A percentile compares a stretch with the other conserved stretches of the same genome.
These are phyloP conservation scores for Kodamaea restingae DNA, from an alignment of 805 yeast genomes.

Conservation along the genomic window DNA sequence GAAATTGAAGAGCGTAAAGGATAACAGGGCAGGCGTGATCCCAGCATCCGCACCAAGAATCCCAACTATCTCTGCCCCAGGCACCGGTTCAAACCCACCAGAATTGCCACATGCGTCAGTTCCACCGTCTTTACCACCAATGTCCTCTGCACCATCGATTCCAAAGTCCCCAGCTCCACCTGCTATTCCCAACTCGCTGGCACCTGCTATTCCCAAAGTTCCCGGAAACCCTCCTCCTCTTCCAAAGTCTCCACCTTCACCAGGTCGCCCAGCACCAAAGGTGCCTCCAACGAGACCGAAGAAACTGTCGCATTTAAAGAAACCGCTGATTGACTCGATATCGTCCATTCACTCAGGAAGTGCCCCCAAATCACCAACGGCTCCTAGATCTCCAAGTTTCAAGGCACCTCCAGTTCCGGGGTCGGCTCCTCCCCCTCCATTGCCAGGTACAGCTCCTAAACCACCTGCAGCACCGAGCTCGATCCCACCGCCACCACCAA, in stretches of 20 bases:
- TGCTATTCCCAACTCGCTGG: too few relatives aligned
- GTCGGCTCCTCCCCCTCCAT: slow-evolving; percentile 3
- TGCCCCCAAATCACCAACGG: slow-evolving; percentile 19
- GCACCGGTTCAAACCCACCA: background rate
- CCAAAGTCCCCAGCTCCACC: slow-evolving; percentile 14
- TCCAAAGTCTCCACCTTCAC: slow-evolving; percentile 14
- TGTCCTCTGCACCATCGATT: background rate
- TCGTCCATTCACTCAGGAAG: slow-evolving; percentile 9
- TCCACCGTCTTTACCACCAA: slow-evolving; percentile 15
- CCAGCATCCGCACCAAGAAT: slow-evolving; percentile 38
- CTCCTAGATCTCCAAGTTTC: background rate
- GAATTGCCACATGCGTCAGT: slow-evolving; percentile 9
- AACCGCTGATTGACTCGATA: slow-evolving; percentile 13
- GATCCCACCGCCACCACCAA: slow-evolving; percentile 11
- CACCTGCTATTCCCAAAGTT: slow-evolving; percentile 24
- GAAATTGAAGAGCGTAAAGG: slow-evolving; percentile 46
- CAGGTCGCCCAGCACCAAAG: slow-evolving; percentile 21
- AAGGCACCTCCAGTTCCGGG: slow-evolving; percentile 5
- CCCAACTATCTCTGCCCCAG: slow-evolving; percentile 17
- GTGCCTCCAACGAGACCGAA: slow-evolving; percentile 40
- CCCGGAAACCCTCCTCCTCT: too few relatives aligned
- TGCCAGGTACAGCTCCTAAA: background rate
- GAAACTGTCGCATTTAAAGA: slow-evolving; percentile 33
- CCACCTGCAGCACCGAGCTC: slow-evolving; percentile 11
- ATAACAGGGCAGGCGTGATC: slow-evolving; percentile 34